Base-by-base conservation (phyloP, 2,329 filamentous ascomycete genomes). In the Trichoderma hamatum region DNA sequence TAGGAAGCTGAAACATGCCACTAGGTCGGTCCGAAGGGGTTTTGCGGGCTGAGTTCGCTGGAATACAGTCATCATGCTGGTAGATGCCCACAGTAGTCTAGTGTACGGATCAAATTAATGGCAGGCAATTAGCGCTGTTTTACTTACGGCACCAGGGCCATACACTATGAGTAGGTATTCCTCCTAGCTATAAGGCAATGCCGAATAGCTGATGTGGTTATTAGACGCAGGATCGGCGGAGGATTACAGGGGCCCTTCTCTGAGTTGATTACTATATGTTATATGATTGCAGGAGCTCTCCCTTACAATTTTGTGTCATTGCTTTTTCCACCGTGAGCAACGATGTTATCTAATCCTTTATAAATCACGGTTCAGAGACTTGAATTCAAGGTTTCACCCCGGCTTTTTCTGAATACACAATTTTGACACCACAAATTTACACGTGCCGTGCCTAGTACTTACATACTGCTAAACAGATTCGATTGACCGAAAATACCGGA, bases 11-110 rank as follows among this genome's bases (percentile, higher is more conserved):
- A 60, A 67, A 67, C 24, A 52, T 60, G 43, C 52, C 60, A 69
- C 51, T 30, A 64, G 67, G 59, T 69, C 67, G 67, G 67, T 69
- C 67, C 67, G 67, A 69, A 64, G 67, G 39, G 52, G 32, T 24
- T 49, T 49, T 49, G 46, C 46, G 46, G 46, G 46, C 46, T 49
- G 19, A 21, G 46, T 24, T 49, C 16, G 46, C 21, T 49, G 46
- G 46, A n/a, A 49, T 11, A 49, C 46, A 49, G 21, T 21, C 46
- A 49, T 49, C 46, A 21, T 24, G 46, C 46, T 49, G n/a, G 9
- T 49, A 49, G 34, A 36, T 36, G 34, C 34, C 34, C 34, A 36
- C 34, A 13, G 21, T 2, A 21, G 46, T 10, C 46, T 49, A 49
- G 46, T 49, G 46, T 49, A 43, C 39, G 39, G 39, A 43, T 3